Evolutionary conservation across 441 rosid genomes (phyloP).

Genomic region (Croton setiger): DNA sequence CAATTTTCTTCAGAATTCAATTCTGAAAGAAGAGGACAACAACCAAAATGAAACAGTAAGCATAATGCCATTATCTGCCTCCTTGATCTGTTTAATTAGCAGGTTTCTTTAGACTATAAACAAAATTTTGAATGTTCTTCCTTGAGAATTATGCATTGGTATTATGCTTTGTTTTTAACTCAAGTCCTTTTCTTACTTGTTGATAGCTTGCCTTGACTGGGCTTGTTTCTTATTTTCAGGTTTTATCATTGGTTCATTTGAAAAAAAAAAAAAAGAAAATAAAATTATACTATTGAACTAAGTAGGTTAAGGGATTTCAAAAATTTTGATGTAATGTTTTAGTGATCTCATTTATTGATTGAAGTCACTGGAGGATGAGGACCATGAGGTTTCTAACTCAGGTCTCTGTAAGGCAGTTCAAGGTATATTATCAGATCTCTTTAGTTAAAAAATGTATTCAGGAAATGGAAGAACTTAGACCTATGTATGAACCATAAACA

Average conservation of each 20-base stretch:
- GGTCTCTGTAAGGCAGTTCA: neutral
- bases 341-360: neutral
- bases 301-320: neutral
- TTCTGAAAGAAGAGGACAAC: conserved; percentile 47
- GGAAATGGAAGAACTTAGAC: neutral
- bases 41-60: conserved; percentile 48
- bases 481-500: neutral
- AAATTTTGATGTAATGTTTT: neutral
- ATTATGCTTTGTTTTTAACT: conserved; percentile 3
- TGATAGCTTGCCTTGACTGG: neutral
- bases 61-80: neutral
- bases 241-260: neutral
- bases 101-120: neutral
- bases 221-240: neutral
- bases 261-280: neutral
- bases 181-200: neutral
- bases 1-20: conserved; percentile 60
- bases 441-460: no score
- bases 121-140: neutral
- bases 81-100: neutral
- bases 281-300: neutral
- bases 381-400: no score
- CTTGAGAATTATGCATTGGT: neutral
- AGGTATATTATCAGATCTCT: neutral
- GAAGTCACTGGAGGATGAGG: neutral